A percentile compares a stretch with the other conserved stretches of the same genome.
phyloP scores from a whole-genome alignment of 2,329 filamentous ascomycete species.

The Alternaria angustiovoidea region DNA sequence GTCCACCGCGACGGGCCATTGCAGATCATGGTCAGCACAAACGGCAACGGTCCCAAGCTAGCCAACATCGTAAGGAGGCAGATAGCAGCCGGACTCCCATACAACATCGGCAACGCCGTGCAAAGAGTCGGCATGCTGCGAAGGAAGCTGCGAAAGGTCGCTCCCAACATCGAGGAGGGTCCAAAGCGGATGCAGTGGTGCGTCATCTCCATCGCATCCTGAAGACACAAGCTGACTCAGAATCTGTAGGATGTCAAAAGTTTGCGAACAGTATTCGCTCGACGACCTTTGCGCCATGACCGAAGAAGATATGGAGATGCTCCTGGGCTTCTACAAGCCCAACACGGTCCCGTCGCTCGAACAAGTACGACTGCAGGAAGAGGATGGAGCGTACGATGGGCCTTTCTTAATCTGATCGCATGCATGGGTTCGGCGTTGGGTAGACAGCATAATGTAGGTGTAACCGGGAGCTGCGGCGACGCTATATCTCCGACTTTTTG shows the following conservation, averaged over 20 bases:
- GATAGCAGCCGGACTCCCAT: constrained; percentile 79
- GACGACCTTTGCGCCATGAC: constrained; percentile 84
- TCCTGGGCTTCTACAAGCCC: constrained; percentile 77
- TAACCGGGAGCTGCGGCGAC: constrained; percentile 23
- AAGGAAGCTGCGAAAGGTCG: constrained; percentile 78
- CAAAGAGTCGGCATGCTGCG: constrained; percentile 82
- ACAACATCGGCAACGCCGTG: constrained; percentile 84
- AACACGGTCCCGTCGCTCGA: constrained; percentile 55
- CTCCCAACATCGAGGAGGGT: constrained; percentile 75
- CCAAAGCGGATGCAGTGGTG: constrained; percentile 91
- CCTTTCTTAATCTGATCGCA: constrained; percentile 52
- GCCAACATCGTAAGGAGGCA: constrained; percentile 85
- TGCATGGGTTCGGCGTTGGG: constrained; percentile 18
- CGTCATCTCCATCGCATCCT: background rate
- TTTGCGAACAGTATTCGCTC: constrained; percentile 86
- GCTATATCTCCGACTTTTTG: constrained; percentile 10
- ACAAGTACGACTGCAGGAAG: constrained; percentile 52
- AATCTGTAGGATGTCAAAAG: constrained; percentile 78
- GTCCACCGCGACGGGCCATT: constrained; percentile 93
- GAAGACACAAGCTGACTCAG: constrained; percentile 37
- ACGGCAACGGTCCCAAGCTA: constrained; percentile 91
- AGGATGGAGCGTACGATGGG: constrained; percentile 56
- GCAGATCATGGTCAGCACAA: constrained; percentile 99
- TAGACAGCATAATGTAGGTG: constrained; percentile 15
- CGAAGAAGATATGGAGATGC: constrained; percentile 79